Conservation (phyloP, 148 eudicot genomes). For the Nyssa sinensis region DNA sequence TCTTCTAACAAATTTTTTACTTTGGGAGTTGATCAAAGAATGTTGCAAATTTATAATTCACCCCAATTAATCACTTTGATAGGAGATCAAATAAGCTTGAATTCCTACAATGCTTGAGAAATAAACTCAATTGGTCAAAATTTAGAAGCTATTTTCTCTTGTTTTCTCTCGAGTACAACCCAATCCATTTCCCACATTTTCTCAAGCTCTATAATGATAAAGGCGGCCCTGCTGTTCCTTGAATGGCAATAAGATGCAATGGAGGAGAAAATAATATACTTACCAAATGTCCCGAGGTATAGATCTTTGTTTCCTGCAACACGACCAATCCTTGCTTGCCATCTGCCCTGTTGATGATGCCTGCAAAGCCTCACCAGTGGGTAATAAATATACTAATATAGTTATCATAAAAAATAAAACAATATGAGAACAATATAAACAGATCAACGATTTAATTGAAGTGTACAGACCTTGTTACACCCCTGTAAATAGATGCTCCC, state of each 20-base stretch:
- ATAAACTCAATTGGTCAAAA: no score
- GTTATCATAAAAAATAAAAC: neutral
- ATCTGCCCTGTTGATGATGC: slow-evolving; percentile 98
- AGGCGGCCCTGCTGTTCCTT: neutral
- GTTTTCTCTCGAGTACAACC: neutral
- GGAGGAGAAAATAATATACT: neutral
- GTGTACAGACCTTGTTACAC: slow-evolving; percentile 69
- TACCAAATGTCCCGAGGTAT: slow-evolving; percentile 95
- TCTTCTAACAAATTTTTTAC: neutral
- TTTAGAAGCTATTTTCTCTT: neutral
- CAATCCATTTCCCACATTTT: neutral
- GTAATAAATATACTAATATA: neutral
- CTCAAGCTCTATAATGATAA: neutral
- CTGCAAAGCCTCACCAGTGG: slow-evolving; percentile 30
- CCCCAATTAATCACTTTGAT: no score
- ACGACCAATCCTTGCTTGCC: slow-evolving; percentile 99
- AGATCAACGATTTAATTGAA: neutral
- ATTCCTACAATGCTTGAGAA: no score
- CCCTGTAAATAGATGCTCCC: slow-evolving; percentile 96
- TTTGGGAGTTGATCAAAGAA: neutral
- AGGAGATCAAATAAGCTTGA: no score
- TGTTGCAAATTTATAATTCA: no score
- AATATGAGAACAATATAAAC: neutral
- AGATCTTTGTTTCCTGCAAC: slow-evolving; percentile 97
- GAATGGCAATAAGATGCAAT: neutral